These are phyloP conservation scores for Fusarium duplospermum DNA, from an alignment of 2,329 filamentous ascomycete species.

Conservation along the genomic window DNA sequence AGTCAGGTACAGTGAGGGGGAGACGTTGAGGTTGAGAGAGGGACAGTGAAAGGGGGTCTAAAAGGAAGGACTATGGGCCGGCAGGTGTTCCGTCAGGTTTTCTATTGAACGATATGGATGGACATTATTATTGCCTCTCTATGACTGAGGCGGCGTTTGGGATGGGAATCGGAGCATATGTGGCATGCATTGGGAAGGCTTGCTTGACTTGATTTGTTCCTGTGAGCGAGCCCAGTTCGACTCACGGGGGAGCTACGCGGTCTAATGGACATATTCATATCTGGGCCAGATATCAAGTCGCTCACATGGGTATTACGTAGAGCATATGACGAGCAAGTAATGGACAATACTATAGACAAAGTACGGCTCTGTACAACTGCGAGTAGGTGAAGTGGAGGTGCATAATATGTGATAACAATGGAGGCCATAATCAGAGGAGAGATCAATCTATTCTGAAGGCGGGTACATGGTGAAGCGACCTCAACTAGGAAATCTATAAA, in stretches of 20 bases:
- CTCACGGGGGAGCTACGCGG: not conserved
- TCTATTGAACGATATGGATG: conserved; percentile 18
- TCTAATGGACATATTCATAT: not conserved
- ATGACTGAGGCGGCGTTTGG: conserved; percentile 33
- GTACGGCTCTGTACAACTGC: not conserved
- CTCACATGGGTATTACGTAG: not conserved
- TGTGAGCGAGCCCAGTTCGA: not conserved
- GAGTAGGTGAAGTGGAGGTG: not conserved
- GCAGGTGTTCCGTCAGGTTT: conserved; percentile 17
- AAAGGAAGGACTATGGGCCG: conserved; percentile 4
- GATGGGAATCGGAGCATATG: conserved; percentile 34
- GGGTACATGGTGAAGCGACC: not conserved
- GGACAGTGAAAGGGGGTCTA: not conserved
- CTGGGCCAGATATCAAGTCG: not conserved
- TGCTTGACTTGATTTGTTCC: conserved; percentile 5
- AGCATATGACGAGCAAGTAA: not conserved
- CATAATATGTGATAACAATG: not conserved
- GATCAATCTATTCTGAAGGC: not conserved
- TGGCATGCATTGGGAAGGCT: conserved; percentile 18
- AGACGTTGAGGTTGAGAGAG: not conserved
- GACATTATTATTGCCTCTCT: conserved; percentile 27
- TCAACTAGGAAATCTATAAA: not conserved
- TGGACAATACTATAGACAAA: not conserved
- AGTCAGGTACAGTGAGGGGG: conserved; percentile 17
- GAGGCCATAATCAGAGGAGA: not conserved